A percentile compares a stretch with the other conserved stretches of the same genome.
phyloP scores from a whole-genome alignment of 2,329 filamentous ascomycete species.

The Phoma sp. region DNA sequence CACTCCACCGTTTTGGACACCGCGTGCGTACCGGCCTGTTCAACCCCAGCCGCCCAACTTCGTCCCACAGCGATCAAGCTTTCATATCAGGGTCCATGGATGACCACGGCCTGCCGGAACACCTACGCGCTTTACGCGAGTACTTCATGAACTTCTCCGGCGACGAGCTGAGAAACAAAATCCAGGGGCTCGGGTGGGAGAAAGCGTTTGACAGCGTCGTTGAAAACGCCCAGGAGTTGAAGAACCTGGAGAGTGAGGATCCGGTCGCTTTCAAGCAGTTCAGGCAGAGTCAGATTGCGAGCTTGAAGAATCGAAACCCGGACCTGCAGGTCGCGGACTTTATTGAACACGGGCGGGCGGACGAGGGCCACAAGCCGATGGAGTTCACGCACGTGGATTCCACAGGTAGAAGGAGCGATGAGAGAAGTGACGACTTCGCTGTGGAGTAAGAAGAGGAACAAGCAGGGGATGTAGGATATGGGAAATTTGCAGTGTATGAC shows the following conservation, averaged over 20 bases:
- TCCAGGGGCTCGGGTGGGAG: constrained; percentile 61
- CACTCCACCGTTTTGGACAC: constrained; percentile 72
- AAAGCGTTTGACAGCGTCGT: constrained; percentile 67
- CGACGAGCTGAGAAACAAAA: constrained; percentile 61
- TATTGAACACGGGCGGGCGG: background rate
- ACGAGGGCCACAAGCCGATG: background rate
- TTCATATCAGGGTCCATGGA: constrained; percentile 44
- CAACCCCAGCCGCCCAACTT: constrained; percentile 39
- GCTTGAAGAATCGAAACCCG: constrained; percentile 45
- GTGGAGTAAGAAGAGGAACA: background rate
- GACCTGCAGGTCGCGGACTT: constrained; percentile 16
- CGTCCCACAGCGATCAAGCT: constrained; percentile 24
- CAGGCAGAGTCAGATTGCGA: constrained; percentile 47
- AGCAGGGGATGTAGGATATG: constrained; percentile 1
- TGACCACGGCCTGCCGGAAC: constrained; percentile 43
- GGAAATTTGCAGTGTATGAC: constrained; percentile 9
- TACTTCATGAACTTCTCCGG: constrained; percentile 70
- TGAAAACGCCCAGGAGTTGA: constrained; percentile 71
- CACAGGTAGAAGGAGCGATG: background rate
- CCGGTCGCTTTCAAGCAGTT: constrained; percentile 42
- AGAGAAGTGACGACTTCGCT: constrained; percentile 2
- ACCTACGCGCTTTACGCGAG: constrained; percentile 63
- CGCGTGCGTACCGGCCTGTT: constrained; percentile 69
- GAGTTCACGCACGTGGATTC: constrained; percentile 9
- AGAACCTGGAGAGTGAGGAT: constrained; percentile 58